Percentiles rank a stretch among this genome's conserved stretches.
phyloP scores from a whole-genome alignment of 306 rosid species.

The Macrotyloma uniflorum region DNA sequence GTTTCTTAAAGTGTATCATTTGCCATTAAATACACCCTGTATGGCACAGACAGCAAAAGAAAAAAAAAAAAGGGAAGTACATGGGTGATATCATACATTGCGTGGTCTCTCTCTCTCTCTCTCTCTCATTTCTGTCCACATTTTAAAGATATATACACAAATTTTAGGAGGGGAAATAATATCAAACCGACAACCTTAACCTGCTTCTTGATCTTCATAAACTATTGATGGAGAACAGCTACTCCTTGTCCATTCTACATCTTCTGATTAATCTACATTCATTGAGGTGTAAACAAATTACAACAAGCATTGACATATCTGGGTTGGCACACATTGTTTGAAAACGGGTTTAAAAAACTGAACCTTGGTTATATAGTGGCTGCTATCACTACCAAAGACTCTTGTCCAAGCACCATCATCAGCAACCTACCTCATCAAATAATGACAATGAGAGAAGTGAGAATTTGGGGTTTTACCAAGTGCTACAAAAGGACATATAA shows the following conservation, averaged over 20 bases:
- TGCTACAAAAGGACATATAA: slow-evolving; percentile 37
- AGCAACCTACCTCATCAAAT: slow-evolving; percentile 64
- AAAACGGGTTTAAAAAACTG: slow-evolving; percentile 20
- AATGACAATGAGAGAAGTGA: slow-evolving; percentile 48
- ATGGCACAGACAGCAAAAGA: no score
- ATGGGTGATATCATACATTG: slow-evolving; percentile 18
- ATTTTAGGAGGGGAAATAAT: slow-evolving; percentile 1
- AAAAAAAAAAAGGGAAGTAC: neutral
- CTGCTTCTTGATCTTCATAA: slow-evolving; percentile 41
- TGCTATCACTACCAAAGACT: slow-evolving; percentile 35
- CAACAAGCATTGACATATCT: slow-evolving; percentile 41
- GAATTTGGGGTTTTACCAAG: slow-evolving; percentile 35
- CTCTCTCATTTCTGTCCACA: slow-evolving; percentile 23
- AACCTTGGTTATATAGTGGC: slow-evolving; percentile 50
- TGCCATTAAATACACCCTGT: no score
- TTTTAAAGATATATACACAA: neutral
- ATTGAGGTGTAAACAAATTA: slow-evolving; percentile 44
- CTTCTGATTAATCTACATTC: slow-evolving; percentile 62
- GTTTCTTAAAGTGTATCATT: no score
- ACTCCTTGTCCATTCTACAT: slow-evolving; percentile 56
- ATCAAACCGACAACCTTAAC: slow-evolving; percentile 48
- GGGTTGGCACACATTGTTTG: slow-evolving; percentile 22
- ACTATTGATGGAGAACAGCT: slow-evolving; percentile 53
- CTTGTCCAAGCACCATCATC: slow-evolving; percentile 60
- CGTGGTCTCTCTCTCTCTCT: neutral